Base-by-base conservation (phyloP, 352 stramenopile species). In the Globisporangium radiosum region DNA sequence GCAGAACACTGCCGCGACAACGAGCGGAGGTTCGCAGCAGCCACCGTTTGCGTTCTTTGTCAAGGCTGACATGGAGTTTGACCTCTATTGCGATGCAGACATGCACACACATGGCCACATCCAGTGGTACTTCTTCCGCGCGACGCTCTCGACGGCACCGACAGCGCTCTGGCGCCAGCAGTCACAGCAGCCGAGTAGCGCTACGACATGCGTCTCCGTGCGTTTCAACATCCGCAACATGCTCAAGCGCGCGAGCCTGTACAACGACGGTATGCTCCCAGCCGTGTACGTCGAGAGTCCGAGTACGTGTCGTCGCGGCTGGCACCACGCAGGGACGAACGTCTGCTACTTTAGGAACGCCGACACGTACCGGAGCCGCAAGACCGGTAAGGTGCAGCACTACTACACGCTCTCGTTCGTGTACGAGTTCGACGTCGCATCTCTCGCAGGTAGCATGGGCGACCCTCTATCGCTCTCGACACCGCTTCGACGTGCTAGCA, bases 101-200 rank as follows among this genome's bases (percentile, higher is more conserved):
- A 52, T 88, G 5, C 81, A 79, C 56, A 90, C 82, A 4, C 72
- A 85, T 38, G 82, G 82, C 15, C 81, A 95, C 60, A 82, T 94
- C 55, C 88, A 96, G 68, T 97, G 88, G 87, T 97, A 92, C 60
- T 95, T 94, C 56, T 97, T 96, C 62, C 70, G 75, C 9, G 75
- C 78, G 0, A 69, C 54, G 0, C 36, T 83, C 17, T 66, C 72
- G 1, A 4, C 36, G 2, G 36, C 60, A 8, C 52, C 54, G 19
- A 45, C 54, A 50, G 17, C 61, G 57, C 42, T 59, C 59, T 56
- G 50, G 19, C 4, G 4, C 13, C 33, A 55, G 10, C 45, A 52
- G 9, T 15, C 44, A 45, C 25, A 17, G 1, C n/a, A 43, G 45
- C 14, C 9, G 14, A 50, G 9, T 15, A 49, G 5, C 45, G 63